A percentile compares a stretch with the other conserved stretches of the same genome.
Evolutionary conservation across 345 rosid species (phyloP).

Genomic region (Limnanthes douglasii): DNA sequence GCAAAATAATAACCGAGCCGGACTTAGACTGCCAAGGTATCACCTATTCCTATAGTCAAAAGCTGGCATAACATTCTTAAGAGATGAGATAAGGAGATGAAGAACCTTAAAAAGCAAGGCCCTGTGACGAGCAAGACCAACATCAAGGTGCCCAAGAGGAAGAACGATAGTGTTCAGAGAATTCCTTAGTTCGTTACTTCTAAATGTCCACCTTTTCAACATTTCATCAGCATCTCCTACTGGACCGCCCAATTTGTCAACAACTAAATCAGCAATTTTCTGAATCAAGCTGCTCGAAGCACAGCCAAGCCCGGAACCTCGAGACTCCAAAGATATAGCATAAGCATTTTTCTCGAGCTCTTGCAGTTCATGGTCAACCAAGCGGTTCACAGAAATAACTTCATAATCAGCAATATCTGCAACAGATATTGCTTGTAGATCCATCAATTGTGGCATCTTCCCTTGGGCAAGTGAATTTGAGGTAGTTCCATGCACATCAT

Average conservation of each 20-base stretch:
- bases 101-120: constrained; percentile 93
- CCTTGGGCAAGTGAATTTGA: constrained; percentile 43
- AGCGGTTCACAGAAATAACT: constrained; percentile 64
- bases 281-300: constrained; percentile 47
- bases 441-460: constrained; percentile 75
- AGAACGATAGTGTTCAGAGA: constrained; percentile 44
- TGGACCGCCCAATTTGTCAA: constrained; percentile 81
- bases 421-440: constrained; percentile 59
- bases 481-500: constrained; percentile 60
- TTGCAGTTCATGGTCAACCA: constrained; percentile 53
- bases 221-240: constrained; percentile 82
- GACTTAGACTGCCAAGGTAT: no score
- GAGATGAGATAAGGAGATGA: constrained; percentile 1
- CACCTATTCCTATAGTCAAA: no score
- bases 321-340: constrained; percentile 31
- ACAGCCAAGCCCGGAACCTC: constrained; percentile 22
- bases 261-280: constrained; percentile 88
- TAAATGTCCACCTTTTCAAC: constrained; percentile 51
- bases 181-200: constrained; percentile 43
- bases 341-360: constrained; percentile 54
- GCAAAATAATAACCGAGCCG: constrained; percentile 1
- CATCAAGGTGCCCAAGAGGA: constrained; percentile 77
- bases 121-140: constrained; percentile 93
- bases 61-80: constrained; percentile 1
- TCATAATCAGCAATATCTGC: constrained; percentile 57